These are phyloP conservation scores for Verticillium dahliae DNA, from an alignment of 2,329 filamentous ascomycete genomes.

Conservation along the genomic window DNA sequence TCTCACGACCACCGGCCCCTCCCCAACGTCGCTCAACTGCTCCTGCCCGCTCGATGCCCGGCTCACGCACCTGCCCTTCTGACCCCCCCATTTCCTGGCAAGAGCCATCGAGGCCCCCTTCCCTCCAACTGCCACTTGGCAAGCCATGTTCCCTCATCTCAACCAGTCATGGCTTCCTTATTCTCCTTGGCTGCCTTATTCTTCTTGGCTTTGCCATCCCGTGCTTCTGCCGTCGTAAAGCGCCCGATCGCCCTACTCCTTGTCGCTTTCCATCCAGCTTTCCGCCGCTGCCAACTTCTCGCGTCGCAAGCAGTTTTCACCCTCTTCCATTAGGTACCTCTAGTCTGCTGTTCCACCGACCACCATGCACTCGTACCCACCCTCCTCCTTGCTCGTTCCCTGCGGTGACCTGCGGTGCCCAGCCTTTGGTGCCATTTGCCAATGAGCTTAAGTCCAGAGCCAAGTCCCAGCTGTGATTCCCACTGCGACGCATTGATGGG, in stretches of 20 bases:
- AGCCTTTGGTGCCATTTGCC: background rate
- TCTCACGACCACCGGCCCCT: background rate
- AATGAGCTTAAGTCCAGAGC: constrained; percentile 1
- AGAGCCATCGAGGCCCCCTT: background rate
- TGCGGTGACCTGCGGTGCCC: background rate
- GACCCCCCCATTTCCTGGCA: background rate
- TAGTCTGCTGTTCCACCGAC: background rate
- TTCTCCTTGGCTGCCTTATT: background rate
- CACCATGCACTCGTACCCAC: background rate
- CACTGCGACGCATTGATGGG: background rate
- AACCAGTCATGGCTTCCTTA: background rate
- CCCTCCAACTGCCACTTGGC: background rate
- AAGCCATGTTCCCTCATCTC: background rate
- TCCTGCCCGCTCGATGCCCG: background rate
- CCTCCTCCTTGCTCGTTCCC: background rate
- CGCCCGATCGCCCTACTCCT: background rate
- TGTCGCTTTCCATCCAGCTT: background rate
- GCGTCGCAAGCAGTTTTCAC: background rate
- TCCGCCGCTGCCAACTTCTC: background rate
- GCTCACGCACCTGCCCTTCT: background rate
- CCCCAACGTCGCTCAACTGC: background rate
- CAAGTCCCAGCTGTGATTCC: background rate
- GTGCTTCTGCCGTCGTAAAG: background rate
- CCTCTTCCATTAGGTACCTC: too few species aligned
- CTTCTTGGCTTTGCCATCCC: background rate